Base-by-base conservation (phyloP, 2,329 filamentous ascomycete genomes). In the Sordariomycetes sp. region DNA sequence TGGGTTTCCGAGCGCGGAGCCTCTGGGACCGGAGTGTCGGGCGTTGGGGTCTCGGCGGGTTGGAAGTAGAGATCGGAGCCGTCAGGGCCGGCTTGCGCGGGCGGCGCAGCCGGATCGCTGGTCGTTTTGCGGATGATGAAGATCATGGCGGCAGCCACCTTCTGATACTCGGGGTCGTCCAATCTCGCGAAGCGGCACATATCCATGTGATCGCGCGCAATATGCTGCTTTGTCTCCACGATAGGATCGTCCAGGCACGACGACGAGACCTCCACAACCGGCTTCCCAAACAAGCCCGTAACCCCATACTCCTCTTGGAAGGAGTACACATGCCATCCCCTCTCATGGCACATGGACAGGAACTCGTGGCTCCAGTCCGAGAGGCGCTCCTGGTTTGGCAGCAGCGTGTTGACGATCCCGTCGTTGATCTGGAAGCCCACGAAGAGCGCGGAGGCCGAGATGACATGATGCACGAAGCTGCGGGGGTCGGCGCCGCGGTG, bases 241-340 rank as follows among this genome's bases (percentile, higher is more conserved):
- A 43, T 56, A 1, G 67, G 64, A 22, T 66, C 37, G 52, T 66
- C 64, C 7, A 74, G 61, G 58, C 61, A 70, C 1, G 72, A 74
- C 1, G 72, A 74, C 8, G 52, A 14, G 35, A 35, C 52, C n/a
- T 54, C 52, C 18, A 54, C 52, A 12, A 54, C 52, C 52, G 35
- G 59, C 3, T 55, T 43, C 1, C 59, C 54, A n/a, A 22, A 16
- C 1, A 59, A 34, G 14, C 22, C 43, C 1, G 40, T 53, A 2
- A 54, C 28, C 6, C 28, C 52, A 62, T 43, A 12, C 55, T 66
- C 60, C 58, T 74, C 71, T 50, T 73, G 70, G 55, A 73, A 74
- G 0, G 70, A 72, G 57, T 73, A 63, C 48, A 74, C 66, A 4
- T 59, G 54, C 71, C 70, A 72, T 1, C 62, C 54, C 16, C 65